A percentile compares a stretch with the other conserved stretches of the same genome.
Evolutionary conservation across 2,329 filamentous ascomycete species (phyloP).

Genomic region (Alternaria arborescens): DNA sequence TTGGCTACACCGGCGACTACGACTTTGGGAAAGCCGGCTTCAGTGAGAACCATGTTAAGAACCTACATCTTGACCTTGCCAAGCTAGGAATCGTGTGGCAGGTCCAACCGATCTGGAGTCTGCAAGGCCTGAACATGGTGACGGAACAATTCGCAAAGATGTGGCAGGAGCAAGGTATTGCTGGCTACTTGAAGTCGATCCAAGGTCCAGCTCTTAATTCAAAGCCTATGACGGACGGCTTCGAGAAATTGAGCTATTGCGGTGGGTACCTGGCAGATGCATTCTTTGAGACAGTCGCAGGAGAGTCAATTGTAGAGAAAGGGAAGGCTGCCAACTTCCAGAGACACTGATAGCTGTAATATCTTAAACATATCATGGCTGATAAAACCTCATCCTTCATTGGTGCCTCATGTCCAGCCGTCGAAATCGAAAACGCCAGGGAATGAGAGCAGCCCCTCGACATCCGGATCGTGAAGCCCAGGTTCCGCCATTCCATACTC

Average conservation of each 20-base stretch:
- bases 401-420: slow-evolving; percentile 4
- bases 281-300: slow-evolving; percentile 49
- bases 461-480: slow-evolving; percentile 12
- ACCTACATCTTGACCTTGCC: slow-evolving; percentile 46
- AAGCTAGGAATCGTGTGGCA: slow-evolving; percentile 54
- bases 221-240: slow-evolving; percentile 46
- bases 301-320: slow-evolving; percentile 30
- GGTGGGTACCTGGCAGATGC: slow-evolving; percentile 51
- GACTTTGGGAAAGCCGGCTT: slow-evolving; percentile 50
- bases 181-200: slow-evolving; percentile 45
- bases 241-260: slow-evolving; percentile 49
- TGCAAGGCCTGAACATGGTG: slow-evolving; percentile 48
- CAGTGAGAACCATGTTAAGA: slow-evolving; percentile 42
- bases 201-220: slow-evolving; percentile 35
- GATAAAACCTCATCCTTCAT: not conserved
- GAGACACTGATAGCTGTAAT: not conserved
- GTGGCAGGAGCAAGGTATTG: slow-evolving; percentile 50
- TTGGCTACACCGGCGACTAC: slow-evolving; percentile 53
- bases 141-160: slow-evolving; percentile 47
- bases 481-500: not conserved
- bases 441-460: slow-evolving; percentile 20
- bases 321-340: slow-evolving; percentile 1
- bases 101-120: slow-evolving; percentile 53
- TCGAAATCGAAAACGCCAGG: slow-evolving; percentile 25
- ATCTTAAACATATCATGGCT: not conserved